Percentiles rank a stretch among this genome's conserved stretches.
These are phyloP conservation scores for Trichothecium sympodiale DNA, from an alignment of 2,329 filamentous ascomycete species.

Conservation along the genomic window DNA sequence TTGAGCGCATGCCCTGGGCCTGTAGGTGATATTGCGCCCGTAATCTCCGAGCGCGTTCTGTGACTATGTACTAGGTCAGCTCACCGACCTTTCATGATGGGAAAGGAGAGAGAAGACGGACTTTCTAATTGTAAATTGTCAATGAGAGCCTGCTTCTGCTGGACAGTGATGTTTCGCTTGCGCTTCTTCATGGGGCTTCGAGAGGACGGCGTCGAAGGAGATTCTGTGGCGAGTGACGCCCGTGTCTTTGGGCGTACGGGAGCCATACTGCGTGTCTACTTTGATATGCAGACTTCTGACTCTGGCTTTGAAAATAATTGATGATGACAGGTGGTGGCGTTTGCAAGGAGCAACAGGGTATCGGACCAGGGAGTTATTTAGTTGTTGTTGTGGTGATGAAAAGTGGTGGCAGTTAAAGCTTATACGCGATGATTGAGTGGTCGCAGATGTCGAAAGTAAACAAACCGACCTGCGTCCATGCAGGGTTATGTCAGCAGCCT, in stretches of 20 bases:
- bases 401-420: neutral
- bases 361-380: constrained; percentile 13
- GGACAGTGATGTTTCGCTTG: constrained; percentile 48
- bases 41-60: constrained; percentile 76
- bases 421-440: neutral
- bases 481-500: constrained; percentile 6
- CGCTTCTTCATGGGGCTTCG: constrained; percentile 54
- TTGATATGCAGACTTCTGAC: constrained; percentile 2
- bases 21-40: constrained; percentile 83
- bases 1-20: constrained; percentile 70
- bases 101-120: constrained; percentile 29
- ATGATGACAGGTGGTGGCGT: constrained; percentile 5
- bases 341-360: constrained; percentile 5
- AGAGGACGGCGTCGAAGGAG: constrained; percentile 14
- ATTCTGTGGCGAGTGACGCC: constrained; percentile 8
- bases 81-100: constrained; percentile 1
- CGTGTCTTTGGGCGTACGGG: constrained; percentile 28
- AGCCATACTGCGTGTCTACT: constrained; percentile 28
- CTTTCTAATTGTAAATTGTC: constrained; percentile 85
- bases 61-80: constrained; percentile 47
- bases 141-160: constrained; percentile 76
- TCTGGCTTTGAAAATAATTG: neutral
- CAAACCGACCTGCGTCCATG: constrained; percentile 8
- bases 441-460: constrained; percentile 11
- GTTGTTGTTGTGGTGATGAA: neutral